Evolutionary conservation across 2,329 filamentous ascomycete species (phyloP).

Genomic region (Rhinocladiella mackenziei): DNA sequence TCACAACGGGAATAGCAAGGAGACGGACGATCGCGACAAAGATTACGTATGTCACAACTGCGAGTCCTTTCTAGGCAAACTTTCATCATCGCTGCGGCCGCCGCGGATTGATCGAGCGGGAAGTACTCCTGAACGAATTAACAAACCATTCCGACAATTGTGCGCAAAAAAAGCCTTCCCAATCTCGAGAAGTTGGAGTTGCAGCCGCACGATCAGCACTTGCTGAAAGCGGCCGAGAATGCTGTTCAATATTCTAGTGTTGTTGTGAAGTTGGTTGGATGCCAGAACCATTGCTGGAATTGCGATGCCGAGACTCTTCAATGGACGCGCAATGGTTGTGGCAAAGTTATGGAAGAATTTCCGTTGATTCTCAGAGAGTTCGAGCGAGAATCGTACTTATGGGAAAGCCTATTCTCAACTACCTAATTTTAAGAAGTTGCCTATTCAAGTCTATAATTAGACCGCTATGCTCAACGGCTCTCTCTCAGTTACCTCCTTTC

Average conservation of each 20-base stretch:
- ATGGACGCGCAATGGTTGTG: background rate
- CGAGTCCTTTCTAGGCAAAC: background rate
- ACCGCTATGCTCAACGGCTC: conserved; percentile 6
- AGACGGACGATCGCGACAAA: background rate
- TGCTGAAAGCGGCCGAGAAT: background rate
- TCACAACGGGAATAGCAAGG: too few species aligned
- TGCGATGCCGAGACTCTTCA: background rate
- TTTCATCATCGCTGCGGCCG: background rate
- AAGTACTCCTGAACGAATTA: background rate
- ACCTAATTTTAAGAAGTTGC: conserved; percentile 13
- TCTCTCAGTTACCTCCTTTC: conserved; percentile 3
- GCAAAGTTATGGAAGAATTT: background rate
- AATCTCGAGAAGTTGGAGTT: background rate
- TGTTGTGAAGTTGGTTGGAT: background rate
- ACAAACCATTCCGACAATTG: background rate
- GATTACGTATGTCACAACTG: background rate
- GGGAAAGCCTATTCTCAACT: too few species aligned
- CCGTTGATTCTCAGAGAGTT: background rate
- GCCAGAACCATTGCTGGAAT: conserved; percentile 3
- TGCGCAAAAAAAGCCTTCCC: background rate
- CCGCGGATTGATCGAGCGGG: background rate
- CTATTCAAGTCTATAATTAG: conserved; percentile 11
- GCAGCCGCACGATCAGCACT: background rate
- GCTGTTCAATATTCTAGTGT: conserved; percentile 1
- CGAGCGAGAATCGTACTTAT: too few species aligned